Evolutionary conservation across 2,329 filamentous ascomycete genomes (phyloP).

Genomic region (Arthrobotrys sphaeroides): DNA sequence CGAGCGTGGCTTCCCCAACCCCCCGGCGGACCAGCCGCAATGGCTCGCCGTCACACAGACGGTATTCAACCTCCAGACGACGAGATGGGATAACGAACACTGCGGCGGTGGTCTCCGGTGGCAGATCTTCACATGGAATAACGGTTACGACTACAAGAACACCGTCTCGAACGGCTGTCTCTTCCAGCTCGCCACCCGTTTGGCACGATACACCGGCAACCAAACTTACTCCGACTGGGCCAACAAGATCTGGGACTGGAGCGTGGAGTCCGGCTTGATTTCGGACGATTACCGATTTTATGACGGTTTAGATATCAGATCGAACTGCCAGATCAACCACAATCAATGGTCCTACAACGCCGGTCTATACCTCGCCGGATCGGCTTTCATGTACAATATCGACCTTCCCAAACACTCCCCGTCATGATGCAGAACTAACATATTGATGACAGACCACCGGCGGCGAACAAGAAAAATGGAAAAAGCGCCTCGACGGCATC

Average conservation of each 20-base stretch:
- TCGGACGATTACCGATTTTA: conserved; percentile 68
- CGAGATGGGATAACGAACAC: conserved; percentile 73
- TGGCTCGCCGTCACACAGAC: conserved; percentile 76
- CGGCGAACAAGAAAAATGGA: conserved; percentile 65
- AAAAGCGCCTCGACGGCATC: conserved; percentile 66
- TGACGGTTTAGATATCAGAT: conserved; percentile 68
- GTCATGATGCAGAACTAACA: conserved; percentile 10
- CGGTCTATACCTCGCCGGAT: conserved; percentile 73
- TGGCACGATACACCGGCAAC: conserved; percentile 82
- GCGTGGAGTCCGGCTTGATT: conserved; percentile 68
- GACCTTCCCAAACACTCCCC: conserved; percentile 34
- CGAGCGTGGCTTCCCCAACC: conserved; percentile 73
- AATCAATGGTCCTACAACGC: conserved; percentile 73
- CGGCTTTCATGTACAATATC: conserved; percentile 72
- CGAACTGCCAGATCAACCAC: conserved; percentile 68
- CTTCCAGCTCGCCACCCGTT: conserved; percentile 74
- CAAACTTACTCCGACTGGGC: conserved; percentile 81
- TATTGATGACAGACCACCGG: conserved; percentile 63
- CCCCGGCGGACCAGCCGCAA: conserved; percentile 68
- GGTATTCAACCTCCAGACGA: conserved; percentile 75
- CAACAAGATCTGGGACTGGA: conserved; percentile 75
- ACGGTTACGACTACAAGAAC: conserved; percentile 82
- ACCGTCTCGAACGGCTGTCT: conserved; percentile 75
- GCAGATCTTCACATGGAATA: conserved; percentile 82
- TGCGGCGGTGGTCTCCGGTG: conserved; percentile 80